Evolutionary conservation across 306 rosid species (phyloP).

Genomic region (Alnus rubra): DNA sequence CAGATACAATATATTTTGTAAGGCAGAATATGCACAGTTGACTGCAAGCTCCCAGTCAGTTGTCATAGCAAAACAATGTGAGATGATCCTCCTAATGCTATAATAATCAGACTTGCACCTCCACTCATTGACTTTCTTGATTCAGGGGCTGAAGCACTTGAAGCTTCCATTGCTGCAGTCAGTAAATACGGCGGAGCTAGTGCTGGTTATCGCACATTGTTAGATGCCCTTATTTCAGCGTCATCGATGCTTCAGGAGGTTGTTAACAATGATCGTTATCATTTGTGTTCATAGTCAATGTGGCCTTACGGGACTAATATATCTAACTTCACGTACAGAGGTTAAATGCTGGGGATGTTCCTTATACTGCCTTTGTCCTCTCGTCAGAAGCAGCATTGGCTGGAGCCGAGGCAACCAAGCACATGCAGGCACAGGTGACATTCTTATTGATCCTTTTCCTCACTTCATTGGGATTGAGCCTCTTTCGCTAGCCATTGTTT

Average conservation of each 20-base stretch:
- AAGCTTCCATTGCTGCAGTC: constrained; percentile 77
- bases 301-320: constrained; percentile 24
- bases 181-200: constrained; percentile 93
- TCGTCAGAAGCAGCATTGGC: constrained; percentile 81
- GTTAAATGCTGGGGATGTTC: constrained; percentile 68
- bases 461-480: background rate
- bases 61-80: constrained; percentile 62
- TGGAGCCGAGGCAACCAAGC: constrained; percentile 86
- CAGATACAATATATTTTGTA: constrained; percentile 75
- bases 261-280: constrained; percentile 6
- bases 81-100: constrained; percentile 37
- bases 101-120: constrained; percentile 12
- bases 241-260: constrained; percentile 76
- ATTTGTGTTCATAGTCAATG: constrained; percentile 22
- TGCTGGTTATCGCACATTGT: constrained; percentile 91
- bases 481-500: background rate
- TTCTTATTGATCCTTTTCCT: constrained; percentile 23
- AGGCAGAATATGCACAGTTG: constrained; percentile 75
- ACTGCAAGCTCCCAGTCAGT: constrained; percentile 51
- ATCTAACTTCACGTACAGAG: constrained; percentile 47
- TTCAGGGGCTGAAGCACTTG: constrained; percentile 88
- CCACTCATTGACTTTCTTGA: constrained; percentile 34
- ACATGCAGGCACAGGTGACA: constrained; percentile 87
- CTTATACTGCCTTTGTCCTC: constrained; percentile 65
- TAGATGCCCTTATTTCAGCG: constrained; percentile 95